These are phyloP conservation scores for Phytopythium oedochilum DNA, from an alignment of 352 stramenopile genomes.

Conservation along the genomic window DNA sequence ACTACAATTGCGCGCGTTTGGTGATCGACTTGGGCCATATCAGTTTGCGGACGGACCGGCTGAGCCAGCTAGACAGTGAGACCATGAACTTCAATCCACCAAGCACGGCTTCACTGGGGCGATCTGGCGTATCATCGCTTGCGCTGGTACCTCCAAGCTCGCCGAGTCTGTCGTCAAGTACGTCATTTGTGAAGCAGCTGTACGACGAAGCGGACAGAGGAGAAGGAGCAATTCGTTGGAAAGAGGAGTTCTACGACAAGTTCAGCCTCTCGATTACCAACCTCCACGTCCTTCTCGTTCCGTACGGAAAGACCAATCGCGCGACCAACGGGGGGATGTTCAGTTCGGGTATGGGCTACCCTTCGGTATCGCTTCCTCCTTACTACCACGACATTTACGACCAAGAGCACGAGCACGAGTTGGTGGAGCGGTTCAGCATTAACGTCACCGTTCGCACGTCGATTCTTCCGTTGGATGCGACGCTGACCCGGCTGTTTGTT, in stretches of 20 bases:
- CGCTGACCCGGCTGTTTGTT: constrained; percentile 76
- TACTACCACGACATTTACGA: constrained; percentile 39
- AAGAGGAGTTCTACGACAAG: constrained; percentile 91
- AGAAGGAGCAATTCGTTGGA: constrained; percentile 83
- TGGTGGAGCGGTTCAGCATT: constrained; percentile 85
- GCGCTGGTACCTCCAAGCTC: constrained; percentile 40
- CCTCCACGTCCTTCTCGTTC: constrained; percentile 78
- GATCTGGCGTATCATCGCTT: constrained; percentile 28
- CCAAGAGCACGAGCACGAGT: constrained; percentile 62
- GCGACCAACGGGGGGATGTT: constrained; percentile 14
- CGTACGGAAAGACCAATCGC: constrained; percentile 47
- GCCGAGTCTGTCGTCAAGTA: constrained; percentile 41
- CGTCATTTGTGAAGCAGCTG: constrained; percentile 81
- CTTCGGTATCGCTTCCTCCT: constrained; percentile 33
- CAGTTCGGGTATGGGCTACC: constrained; percentile 9
- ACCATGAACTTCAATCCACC: constrained; percentile 26
- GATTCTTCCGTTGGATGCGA: constrained; percentile 80
- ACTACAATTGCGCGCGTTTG: constrained; percentile 73
- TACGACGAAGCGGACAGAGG: constrained; percentile 84
- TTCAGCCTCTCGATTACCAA: constrained; percentile 82
- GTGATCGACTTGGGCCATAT: constrained; percentile 82
- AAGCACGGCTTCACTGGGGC: constrained; percentile 20
- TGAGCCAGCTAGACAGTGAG: constrained; percentile 75
- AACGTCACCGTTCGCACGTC: constrained; percentile 84
- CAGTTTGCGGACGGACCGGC: constrained; percentile 75